Conservation (phyloP, 1,284 basidiomycete genomes). For the Sporisorium reilianum region DNA sequence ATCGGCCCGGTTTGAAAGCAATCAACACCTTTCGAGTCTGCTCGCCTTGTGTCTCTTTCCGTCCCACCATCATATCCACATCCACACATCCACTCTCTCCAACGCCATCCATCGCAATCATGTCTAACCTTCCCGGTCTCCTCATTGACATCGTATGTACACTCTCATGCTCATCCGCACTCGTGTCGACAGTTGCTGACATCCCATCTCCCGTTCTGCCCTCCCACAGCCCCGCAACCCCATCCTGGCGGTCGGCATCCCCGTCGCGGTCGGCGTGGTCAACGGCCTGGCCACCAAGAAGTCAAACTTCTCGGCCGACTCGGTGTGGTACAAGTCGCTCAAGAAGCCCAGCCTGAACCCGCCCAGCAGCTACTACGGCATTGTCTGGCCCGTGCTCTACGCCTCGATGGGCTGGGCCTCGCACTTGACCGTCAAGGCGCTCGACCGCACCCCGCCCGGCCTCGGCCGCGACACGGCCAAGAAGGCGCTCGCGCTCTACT, state of each 20-base stretch:
- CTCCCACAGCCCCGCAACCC: constrained; percentile 58
- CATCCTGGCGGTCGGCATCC: constrained; percentile 62
- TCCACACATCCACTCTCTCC: too few species aligned
- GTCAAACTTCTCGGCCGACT: constrained; percentile 54
- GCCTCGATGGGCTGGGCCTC: constrained; percentile 78
- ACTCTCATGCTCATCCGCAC: too few species aligned
- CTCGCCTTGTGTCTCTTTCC: neutral
- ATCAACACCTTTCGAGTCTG: neutral
- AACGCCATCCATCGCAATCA: constrained; percentile 29
- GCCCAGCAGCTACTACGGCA: constrained; percentile 45
- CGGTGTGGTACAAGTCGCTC: constrained; percentile 59
- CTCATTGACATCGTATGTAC: constrained; percentile 53
- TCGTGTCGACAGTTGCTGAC: neutral
- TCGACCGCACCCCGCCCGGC: constrained; percentile 63
- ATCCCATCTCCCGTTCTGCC: neutral
- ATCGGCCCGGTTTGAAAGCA: neutral
- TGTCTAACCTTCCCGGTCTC: constrained; percentile 56
- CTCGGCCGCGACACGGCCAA: constrained; percentile 72
- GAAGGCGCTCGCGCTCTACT: constrained; percentile 77
- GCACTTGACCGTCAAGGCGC: constrained; percentile 72
- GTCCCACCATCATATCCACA: too few species aligned
- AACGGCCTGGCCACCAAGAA: constrained; percentile 55
- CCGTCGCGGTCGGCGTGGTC: constrained; percentile 53
- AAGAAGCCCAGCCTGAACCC: constrained; percentile 60
- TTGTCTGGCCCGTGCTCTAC: constrained; percentile 75